phyloP scores from a whole-genome alignment of 352 stramenopile species.

The Elongisporangium anandrum region DNA sequence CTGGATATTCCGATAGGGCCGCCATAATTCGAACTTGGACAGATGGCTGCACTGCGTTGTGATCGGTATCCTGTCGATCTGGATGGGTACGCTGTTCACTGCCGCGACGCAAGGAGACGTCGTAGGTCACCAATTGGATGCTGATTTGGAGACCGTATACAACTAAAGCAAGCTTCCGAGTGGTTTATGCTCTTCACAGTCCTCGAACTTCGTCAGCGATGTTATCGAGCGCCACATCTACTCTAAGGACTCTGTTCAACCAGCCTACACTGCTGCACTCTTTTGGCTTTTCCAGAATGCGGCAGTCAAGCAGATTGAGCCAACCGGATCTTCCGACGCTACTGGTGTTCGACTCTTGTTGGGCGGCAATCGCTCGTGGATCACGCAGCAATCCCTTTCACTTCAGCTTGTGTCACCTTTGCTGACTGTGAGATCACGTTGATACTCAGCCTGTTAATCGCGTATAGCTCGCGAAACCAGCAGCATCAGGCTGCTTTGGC shows the following conservation, averaged over 20 bases:
- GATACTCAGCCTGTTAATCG: background rate
- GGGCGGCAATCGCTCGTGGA: background rate
- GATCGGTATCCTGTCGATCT: no score
- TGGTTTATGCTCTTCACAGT: background rate
- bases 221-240: background rate
- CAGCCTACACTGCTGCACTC: background rate
- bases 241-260: background rate
- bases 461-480: background rate
- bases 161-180: background rate
- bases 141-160: no score
- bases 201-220: background rate
- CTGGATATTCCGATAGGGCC: no score
- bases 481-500: background rate
- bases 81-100: no score
- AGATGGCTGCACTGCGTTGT: no score
- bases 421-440: background rate
- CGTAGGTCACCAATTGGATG: no score
- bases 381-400: background rate
- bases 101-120: no score
- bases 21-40: no score
- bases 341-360: background rate
- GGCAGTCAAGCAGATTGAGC: background rate
- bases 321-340: background rate
- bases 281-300: background rate
- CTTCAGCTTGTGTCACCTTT: background rate